phyloP scores from a whole-genome alignment of 1,139 yeast species.

The Blastobotrys arbuscula region DNA sequence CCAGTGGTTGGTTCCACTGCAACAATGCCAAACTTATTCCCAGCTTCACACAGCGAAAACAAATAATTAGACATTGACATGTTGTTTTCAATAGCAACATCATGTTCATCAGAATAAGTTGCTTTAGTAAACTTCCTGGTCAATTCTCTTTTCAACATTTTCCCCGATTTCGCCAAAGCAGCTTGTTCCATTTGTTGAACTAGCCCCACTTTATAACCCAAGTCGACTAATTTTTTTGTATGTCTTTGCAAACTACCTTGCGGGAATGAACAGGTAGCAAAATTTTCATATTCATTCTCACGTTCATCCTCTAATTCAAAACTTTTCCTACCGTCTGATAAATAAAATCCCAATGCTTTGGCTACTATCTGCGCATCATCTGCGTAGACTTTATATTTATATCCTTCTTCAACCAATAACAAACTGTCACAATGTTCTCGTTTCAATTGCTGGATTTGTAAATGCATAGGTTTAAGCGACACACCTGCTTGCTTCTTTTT shows the following conservation, averaged over 20 bases:
- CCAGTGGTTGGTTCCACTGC: slow-evolving; percentile 79
- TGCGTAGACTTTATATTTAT: slow-evolving; percentile 82
- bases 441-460: slow-evolving; percentile 66
- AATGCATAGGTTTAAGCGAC: slow-evolving; percentile 31
- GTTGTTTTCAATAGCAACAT: neutral
- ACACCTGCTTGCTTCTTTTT: slow-evolving; percentile 4
- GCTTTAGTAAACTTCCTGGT: slow-evolving; percentile 77
- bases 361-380: slow-evolving; percentile 74
- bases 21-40: slow-evolving; percentile 40
- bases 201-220: slow-evolving; percentile 63
- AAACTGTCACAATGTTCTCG: slow-evolving; percentile 55
- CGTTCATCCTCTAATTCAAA: slow-evolving; percentile 42
- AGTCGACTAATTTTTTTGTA: slow-evolving; percentile 43
- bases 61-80: slow-evolving; percentile 21
- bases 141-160: slow-evolving; percentile 62
- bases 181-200: slow-evolving; percentile 83
- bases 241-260: slow-evolving; percentile 64
- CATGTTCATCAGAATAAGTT: slow-evolving; percentile 57
- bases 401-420: slow-evolving; percentile 81
- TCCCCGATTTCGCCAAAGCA: slow-evolving; percentile 55
- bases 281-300: slow-evolving; percentile 44
- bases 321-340: slow-evolving; percentile 58
- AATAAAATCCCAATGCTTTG: slow-evolving; percentile 59
- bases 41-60: slow-evolving; percentile 20
- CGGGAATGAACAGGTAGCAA: slow-evolving; percentile 85